Evolutionary conservation across 768 basidiomycete genomes (phyloP), one percentile per base, ranked within the genome.

Genomic region (Leccinum variicolor): DNA sequence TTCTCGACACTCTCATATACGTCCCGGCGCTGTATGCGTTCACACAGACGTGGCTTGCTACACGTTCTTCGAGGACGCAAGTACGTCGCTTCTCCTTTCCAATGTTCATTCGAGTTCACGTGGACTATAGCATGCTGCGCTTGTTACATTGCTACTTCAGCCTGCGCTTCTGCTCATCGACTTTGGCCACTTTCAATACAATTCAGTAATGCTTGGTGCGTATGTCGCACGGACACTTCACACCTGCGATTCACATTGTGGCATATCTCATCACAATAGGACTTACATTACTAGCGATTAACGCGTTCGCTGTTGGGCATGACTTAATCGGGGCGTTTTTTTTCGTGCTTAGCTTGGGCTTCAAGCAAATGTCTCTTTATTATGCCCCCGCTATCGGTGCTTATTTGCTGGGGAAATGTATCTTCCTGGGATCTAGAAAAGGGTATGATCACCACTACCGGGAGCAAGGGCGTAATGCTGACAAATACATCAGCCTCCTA

Each of bases 281-380:
- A 3, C 76, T 93, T 31, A 84, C 88, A 1, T 67, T 93, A 26
- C 74, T 88, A 25, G 77, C 91, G 0, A 69, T 94, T 36, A 83
- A 86, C 62, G 83, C 82, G 62, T 90, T 96, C 46, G 83, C 86
- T 2, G 70, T 66, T 3, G 89, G 83, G 3, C 77, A 80, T 19
- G 95, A 98, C 68, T 70, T 89, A 3, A 60, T 86, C 1, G 96
- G 90, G 6, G 90, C 92, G 4, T 68, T 91, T 15, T 84, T 77
- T 56, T 96, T 98, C 63, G 89, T 92, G 6, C 75, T 86, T n/a
- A 89, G 90, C 61, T 80, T 98, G 19, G 83, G 89, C 3, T 95
- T 96, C 79, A 97, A 97, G 72, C 95, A 98, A 68, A 97, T 98
- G 94, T 88, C 92, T 3, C 76, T 97, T 26, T 96, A 97, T 69